Percentiles rank a stretch among this genome's conserved stretches.
These are phyloP conservation scores for Hordeum pubiflorum DNA, from an alignment of 202 grass and related monocot species.

Conservation along the genomic window DNA sequence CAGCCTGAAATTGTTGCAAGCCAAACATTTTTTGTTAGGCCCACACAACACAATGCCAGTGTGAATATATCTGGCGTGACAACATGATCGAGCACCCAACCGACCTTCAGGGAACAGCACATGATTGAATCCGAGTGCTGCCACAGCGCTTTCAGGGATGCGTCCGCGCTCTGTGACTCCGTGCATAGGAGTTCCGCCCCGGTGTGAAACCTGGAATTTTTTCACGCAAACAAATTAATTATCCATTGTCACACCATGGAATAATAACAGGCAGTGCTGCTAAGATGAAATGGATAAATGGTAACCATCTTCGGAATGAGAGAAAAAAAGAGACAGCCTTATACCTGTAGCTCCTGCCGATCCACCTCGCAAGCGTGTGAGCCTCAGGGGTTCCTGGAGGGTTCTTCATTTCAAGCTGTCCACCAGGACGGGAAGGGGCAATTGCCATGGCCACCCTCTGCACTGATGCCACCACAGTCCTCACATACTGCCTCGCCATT, in stretches of 20 bases:
- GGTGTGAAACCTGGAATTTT: conserved; percentile 52
- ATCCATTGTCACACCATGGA: not conserved
- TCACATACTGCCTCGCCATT: conserved; percentile 89
- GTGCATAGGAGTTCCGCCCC: conserved; percentile 59
- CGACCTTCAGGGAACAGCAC: conserved; percentile 93
- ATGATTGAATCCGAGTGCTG: conserved; percentile 85
- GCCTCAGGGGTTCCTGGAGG: conserved; percentile 67
- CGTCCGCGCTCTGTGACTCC: conserved; percentile 47
- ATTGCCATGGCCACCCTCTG: conserved; percentile 95
- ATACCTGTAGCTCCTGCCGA: conserved; percentile 89
- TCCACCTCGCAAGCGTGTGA: conserved; percentile 70
- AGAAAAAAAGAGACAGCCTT: not conserved
- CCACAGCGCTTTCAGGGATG: conserved; percentile 79
- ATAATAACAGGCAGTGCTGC: not conserved
- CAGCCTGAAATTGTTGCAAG: conserved; percentile 39
- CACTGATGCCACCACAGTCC: conserved; percentile 82
- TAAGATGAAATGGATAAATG: not conserved
- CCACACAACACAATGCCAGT: not conserved
- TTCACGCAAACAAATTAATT: not conserved
- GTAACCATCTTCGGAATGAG: not conserved
- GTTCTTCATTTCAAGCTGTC: conserved; percentile 62
- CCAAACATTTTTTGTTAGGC: not conserved
- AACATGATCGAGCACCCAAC: not conserved
- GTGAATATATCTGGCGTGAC: not conserved
- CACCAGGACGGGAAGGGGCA: conserved; percentile 47